phyloP scores from a whole-genome alignment of 2,329 filamentous ascomycete genomes.

The Pseudocercospora macadamiae region DNA sequence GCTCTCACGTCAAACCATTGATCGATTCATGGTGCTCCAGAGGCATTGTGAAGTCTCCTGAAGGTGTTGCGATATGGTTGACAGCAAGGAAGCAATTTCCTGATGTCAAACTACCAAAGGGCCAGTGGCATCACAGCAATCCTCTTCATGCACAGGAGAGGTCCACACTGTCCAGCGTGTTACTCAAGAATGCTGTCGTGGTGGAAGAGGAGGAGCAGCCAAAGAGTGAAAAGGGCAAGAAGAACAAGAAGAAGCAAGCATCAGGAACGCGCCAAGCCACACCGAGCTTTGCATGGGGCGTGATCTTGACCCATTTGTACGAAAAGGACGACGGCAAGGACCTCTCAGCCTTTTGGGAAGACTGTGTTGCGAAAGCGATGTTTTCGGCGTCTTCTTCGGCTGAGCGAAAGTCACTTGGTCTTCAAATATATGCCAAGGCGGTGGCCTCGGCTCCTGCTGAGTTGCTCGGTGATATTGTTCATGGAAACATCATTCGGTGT shows the following conservation, averaged over 20 bases:
- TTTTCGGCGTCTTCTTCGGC: conserved; percentile 82
- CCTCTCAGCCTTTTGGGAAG: conserved; percentile 81
- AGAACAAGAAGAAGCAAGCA: conserved; percentile 52
- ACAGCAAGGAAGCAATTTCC: conserved; percentile 67
- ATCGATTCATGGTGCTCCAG: conserved; percentile 39
- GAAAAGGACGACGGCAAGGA: conserved; percentile 40
- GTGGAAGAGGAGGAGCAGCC: conserved; percentile 44
- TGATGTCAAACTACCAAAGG: conserved; percentile 64
- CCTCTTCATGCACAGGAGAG: conserved; percentile 73
- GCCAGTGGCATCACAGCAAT: conserved; percentile 73
- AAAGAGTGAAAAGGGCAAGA: conserved; percentile 21
- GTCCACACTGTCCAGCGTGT: conserved; percentile 69
- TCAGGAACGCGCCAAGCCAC: conserved; percentile 71
- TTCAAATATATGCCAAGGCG: conserved; percentile 81
- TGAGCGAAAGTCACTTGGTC: conserved; percentile 89
- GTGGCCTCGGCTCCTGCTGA: conserved; percentile 57
- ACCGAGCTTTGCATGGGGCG: conserved; percentile 84
- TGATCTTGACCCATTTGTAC: conserved; percentile 62
- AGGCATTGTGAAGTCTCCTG: conserved; percentile 76
- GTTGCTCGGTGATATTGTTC: conserved; percentile 68
- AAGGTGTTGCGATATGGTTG: conserved; percentile 89
- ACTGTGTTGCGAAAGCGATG: conserved; percentile 82
- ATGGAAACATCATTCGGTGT: conserved; percentile 78
- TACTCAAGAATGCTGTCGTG: conserved; percentile 72
- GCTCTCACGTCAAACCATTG: conserved; percentile 26